Conservation (phyloP, 805 yeast species). For the Wickerhamomyces strasburgensis region DNA sequence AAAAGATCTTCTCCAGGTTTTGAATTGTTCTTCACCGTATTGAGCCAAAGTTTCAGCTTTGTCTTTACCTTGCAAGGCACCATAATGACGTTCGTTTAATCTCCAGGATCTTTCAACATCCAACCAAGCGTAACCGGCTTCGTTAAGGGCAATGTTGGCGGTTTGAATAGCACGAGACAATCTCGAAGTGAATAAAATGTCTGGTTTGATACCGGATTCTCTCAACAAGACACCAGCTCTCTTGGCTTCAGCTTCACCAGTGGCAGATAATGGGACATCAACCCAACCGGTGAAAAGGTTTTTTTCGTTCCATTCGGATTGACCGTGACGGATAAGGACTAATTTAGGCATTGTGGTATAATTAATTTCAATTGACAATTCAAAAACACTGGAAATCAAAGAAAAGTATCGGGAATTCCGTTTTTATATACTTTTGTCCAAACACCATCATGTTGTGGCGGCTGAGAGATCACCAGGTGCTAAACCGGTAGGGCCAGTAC, state of each 20-base stretch:
- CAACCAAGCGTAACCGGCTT: slow-evolving; percentile 84
- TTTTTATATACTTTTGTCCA: no score
- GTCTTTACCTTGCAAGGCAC: slow-evolving; percentile 98
- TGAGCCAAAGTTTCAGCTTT: slow-evolving; percentile 86
- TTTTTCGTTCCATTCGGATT: slow-evolving; percentile 98
- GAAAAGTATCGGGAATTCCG: no score
- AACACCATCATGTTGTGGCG: background rate
- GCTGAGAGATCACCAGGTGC: no score
- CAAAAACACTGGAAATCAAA: no score
- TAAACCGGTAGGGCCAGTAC: no score
- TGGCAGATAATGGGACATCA: slow-evolving; percentile 78
- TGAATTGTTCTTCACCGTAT: slow-evolving; percentile 91
- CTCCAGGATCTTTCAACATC: slow-evolving; percentile 96
- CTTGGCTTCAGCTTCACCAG: slow-evolving; percentile 86
- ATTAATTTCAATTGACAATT: background rate
- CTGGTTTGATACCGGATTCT: slow-evolving; percentile 82
- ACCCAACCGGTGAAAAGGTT: slow-evolving; percentile 99
- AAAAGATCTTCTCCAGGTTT: slow-evolving; percentile 94
- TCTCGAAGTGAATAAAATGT: slow-evolving; percentile 84
- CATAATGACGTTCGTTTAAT: slow-evolving; percentile 98
- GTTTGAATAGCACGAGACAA: slow-evolving; percentile 95
- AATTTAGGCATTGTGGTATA: slow-evolving; percentile 49
- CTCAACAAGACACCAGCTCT: slow-evolving; percentile 90
- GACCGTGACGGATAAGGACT: slow-evolving; percentile 97
- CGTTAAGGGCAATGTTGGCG: slow-evolving; percentile 87